A percentile compares a stretch with the other conserved stretches of the same genome.
phyloP scores from a whole-genome alignment of 2,329 filamentous ascomycete genomes.

The Amauroascus verrucosus region DNA sequence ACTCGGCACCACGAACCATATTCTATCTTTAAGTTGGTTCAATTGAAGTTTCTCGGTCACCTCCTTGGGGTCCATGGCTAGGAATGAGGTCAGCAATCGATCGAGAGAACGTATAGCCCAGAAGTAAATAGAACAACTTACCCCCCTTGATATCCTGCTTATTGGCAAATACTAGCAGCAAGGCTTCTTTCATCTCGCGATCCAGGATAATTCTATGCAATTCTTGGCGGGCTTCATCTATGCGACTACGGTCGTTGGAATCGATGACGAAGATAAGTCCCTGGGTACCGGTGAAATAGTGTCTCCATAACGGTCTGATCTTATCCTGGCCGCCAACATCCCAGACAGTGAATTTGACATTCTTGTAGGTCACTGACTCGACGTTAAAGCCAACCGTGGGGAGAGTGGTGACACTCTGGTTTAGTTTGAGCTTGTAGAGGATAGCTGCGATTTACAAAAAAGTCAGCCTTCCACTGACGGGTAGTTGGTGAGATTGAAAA shows the following conservation, averaged over 20 bases:
- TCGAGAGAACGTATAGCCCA: background rate
- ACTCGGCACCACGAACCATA: slow-evolving; percentile 76
- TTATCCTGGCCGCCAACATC: slow-evolving; percentile 98
- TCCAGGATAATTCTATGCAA: slow-evolving; percentile 96
- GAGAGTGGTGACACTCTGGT: slow-evolving; percentile 96
- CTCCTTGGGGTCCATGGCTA: slow-evolving; percentile 69
- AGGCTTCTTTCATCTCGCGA: slow-evolving; percentile 90
- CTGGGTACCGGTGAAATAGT: slow-evolving; percentile 95
- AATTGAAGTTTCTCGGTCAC: slow-evolving; percentile 69
- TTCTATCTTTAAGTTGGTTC: slow-evolving; percentile 66
- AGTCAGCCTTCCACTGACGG: background rate
- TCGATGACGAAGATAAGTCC: slow-evolving; percentile 98
- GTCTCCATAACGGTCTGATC: slow-evolving; percentile 92
- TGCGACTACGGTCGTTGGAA: slow-evolving; percentile 79
- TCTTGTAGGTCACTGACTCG: slow-evolving; percentile 97
- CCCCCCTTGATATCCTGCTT: slow-evolving; percentile 90
- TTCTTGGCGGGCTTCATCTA: slow-evolving; percentile 87
- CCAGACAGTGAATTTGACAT: slow-evolving; percentile 99
- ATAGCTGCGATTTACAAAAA: slow-evolving; percentile 50
- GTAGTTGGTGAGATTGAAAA: background rate
- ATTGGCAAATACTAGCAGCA: slow-evolving; percentile 93
- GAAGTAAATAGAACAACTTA: background rate
- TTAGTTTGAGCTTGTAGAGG: slow-evolving; percentile 97
- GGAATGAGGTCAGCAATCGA: slow-evolving; percentile 1
- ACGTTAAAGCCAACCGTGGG: slow-evolving; percentile 99